Conservation (phyloP, 1,284 basidiomycete species). For the Ganoderma lingzhi region DNA sequence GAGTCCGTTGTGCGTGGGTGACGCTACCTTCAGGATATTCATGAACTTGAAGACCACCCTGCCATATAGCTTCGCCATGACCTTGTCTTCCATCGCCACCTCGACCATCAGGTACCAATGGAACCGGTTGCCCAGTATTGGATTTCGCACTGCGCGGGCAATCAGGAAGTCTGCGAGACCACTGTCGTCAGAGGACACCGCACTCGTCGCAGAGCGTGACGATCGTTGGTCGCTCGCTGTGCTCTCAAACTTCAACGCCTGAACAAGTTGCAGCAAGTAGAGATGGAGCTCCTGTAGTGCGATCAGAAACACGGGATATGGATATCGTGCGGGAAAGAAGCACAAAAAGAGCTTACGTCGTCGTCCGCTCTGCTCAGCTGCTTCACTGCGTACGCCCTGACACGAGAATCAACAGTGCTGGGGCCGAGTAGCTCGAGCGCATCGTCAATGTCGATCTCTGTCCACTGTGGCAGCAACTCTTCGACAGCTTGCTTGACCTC, state of each 20-base stretch:
- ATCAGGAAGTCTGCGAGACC: slow-evolving; percentile 93
- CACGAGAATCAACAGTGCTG: slow-evolving; percentile 88
- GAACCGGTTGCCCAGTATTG: slow-evolving; percentile 88
- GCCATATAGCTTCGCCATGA: slow-evolving; percentile 92
- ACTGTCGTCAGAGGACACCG: slow-evolving; percentile 84
- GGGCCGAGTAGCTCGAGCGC: slow-evolving; percentile 96
- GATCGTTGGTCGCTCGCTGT: slow-evolving; percentile 68
- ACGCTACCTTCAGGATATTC: slow-evolving; percentile 81
- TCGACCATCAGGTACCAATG: slow-evolving; percentile 99
- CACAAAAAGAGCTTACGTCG: slow-evolving; percentile 65
- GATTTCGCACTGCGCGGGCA: slow-evolving; percentile 82
- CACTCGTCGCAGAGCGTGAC: slow-evolving; percentile 26
- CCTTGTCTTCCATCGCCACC: slow-evolving; percentile 78
- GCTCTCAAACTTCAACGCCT: slow-evolving; percentile 96
- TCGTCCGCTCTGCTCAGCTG: slow-evolving; percentile 93
- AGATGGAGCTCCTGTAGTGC: slow-evolving; percentile 82
- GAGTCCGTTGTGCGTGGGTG: not conserved
- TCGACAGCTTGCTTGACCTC: slow-evolving; percentile 99
- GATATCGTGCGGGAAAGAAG: slow-evolving; percentile 9
- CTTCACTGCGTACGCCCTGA: slow-evolving; percentile 93
- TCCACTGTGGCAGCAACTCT: slow-evolving; percentile 95
- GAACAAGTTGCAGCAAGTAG: slow-evolving; percentile 96
- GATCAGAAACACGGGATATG: not conserved
- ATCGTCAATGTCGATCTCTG: slow-evolving; percentile 96
- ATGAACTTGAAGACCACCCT: slow-evolving; percentile 91